Evolutionary conservation across 352 stramenopile genomes (phyloP).

Genomic region (Phytopythium helicoides): DNA sequence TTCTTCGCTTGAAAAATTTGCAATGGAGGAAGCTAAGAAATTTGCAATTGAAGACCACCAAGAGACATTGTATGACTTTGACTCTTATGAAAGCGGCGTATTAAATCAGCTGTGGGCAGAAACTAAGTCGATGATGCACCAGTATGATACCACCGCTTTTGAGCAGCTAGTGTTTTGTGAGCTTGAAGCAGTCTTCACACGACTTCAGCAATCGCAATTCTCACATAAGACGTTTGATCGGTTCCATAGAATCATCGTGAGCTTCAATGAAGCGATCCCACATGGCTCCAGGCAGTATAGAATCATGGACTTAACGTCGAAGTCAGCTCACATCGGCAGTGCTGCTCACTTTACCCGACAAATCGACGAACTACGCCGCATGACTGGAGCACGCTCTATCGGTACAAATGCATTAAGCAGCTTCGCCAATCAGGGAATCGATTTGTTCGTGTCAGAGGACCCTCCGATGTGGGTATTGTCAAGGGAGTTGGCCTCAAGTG

Average conservation of each 20-base stretch:
- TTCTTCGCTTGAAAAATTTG: neutral
- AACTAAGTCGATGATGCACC: neutral
- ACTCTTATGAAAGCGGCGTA: neutral
- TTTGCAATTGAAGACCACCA: no score
- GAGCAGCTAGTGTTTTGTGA: neutral
- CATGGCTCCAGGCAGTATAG: neutral
- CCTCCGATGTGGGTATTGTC: conserved; percentile 1
- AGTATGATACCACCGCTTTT: neutral
- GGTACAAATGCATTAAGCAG: no score
- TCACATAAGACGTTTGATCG: neutral
- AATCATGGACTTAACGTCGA: no score
- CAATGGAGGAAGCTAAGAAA: neutral
- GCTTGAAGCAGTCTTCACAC: neutral
- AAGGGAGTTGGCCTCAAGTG: neutral
- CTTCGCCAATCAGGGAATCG: neutral
- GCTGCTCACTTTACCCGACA: no score
- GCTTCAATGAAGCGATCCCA: neutral
- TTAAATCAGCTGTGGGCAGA: neutral
- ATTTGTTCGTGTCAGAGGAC: conserved; percentile 1
- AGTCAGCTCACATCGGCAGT: no score
- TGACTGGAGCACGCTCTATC: no score
- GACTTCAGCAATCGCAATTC: neutral
- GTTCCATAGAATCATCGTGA: neutral
- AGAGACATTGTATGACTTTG: neutral
- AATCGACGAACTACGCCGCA: no score